Evolutionary conservation across 1,139 yeast genomes (phyloP), one percentile per base, ranked within the genome.

Genomic region (Yamadazyma jaroonii): DNA sequence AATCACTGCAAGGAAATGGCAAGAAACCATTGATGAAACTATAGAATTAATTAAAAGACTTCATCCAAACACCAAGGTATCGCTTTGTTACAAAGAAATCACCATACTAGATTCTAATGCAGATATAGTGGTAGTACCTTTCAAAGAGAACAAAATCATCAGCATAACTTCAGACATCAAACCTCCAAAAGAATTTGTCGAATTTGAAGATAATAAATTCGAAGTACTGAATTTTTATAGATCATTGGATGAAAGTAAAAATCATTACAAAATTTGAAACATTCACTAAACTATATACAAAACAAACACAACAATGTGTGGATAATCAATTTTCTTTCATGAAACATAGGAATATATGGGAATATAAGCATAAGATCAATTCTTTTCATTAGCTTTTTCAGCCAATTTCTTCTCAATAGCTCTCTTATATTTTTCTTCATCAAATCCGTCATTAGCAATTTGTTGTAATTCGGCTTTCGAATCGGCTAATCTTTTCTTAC

Each of bases 401-500:
- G 35, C 35, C 17, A 36, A 15, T 10, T 40, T 42, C 35, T 34
- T 40, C 21, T 39, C 41, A n/a, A 41, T 25, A 3, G 34, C 31
- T 27, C 42, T 31, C 29, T 35, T 39, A 29, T 48, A 48, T 30
- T 42, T 49, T 32, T 53, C 62, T 29, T 53, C 53, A 34, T 54
- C 48, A 40, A 71, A 71, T 3, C 74, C 76, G 36, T 67, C 71
- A 43, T 55, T 49, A 5, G 76, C 77, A 35, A 67, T 61, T 39
- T 61, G 54, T 26, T 59, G 47, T 48, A 71, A 62, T 47, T 70
- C 76, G 15, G 53, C 52, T 44, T 54, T 59, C 28, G 71, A 61
- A 28, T 67, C 66, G 43, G 66, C 71, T 40, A 63, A 52, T 41
- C 75, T 54, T 44, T 67, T 62, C 62, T 75, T 81, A 54, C 90